Evolutionary conservation across 441 rosid species (phyloP), one percentile per base, ranked within the genome.

Genomic region (Flueggea neowawraea): DNA sequence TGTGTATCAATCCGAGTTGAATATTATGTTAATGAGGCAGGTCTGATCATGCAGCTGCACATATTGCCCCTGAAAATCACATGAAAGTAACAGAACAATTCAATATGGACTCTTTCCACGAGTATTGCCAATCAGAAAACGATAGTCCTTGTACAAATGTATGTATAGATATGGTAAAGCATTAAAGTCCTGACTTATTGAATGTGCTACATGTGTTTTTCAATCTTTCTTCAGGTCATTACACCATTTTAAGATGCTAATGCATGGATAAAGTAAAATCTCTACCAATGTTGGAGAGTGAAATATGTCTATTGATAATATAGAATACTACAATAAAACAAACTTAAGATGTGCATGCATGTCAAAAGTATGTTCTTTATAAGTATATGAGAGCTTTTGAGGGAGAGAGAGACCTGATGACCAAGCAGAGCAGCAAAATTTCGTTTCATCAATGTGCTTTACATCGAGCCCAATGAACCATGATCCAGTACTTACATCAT

Each of bases 401-500:
- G 48, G 51, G 54, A 32, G 55, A 50, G 47, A 60, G 58, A 59
- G 15, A 89, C 97, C 98, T 78, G 90, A 67, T 64, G 89, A 82
- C 97, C 91, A 89, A n/a, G 95, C 81, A 10, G 97, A 84, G 72
- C 97, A 91, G 76, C 97, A 95, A 75, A 95, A 79, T 80, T 89
- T 95, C 49, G 68, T 71, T 75, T 95, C 98, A 62, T 89, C 80
- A 17, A 88, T 55, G 71, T 91, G 84, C n/a, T 85, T 82, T 36
- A 85, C 93, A 64, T 89, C 91, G 52, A 91, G 91, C 58, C 99
- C 99, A n/a, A 95, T 66, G 68, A 91, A 95, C 98, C 99, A 91
- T 50, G 99, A 91, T 6, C 99, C 99, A 22, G 82, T 76, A 33
- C 90, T 85, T 16, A 90, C 84, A 72, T 95, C 98, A 49, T 91